A percentile compares a stretch with the other conserved stretches of the same genome.
Conservation (phyloP, 2,329 filamentous ascomycete genomes). For the Stagonosporopsis rhizophila region DNA sequence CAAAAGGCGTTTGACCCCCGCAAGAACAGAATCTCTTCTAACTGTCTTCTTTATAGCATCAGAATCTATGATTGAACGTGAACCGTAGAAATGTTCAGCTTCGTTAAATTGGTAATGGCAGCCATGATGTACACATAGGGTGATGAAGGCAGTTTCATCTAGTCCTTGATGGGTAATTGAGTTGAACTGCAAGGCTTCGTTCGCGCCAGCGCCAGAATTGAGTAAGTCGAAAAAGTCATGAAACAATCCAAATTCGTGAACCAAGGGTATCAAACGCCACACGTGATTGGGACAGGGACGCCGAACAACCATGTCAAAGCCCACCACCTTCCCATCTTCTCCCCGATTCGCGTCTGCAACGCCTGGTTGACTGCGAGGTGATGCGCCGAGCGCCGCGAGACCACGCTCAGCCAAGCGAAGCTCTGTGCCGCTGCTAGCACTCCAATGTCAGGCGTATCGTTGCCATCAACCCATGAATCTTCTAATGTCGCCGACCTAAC, state of each 20-base stretch:
- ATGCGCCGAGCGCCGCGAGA: background rate
- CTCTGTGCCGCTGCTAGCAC: background rate
- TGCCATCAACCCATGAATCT: conserved; percentile 3
- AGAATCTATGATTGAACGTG: too few species aligned
- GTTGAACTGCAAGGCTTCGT: too few species aligned
- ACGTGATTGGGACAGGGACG: background rate
- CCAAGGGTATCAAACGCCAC: background rate
- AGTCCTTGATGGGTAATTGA: too few species aligned
- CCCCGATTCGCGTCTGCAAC: conserved; percentile 6
- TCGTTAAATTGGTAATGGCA: too few species aligned
- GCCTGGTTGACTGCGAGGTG: background rate
- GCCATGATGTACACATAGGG: too few species aligned
- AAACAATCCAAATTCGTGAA: background rate
- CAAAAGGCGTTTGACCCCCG: too few species aligned
- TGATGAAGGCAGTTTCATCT: too few species aligned
- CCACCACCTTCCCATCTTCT: conserved; percentile 9
- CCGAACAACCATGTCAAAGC: conserved; percentile 19
- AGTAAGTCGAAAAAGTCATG: background rate
- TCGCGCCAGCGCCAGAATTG: too few species aligned
- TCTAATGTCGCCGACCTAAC: conserved; percentile 17
- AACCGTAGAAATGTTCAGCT: too few species aligned
- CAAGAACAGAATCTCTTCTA: too few species aligned
- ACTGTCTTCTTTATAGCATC: too few species aligned
- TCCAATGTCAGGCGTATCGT: background rate
- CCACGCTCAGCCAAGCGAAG: background rate